Conservation (phyloP, 345 rosid genomes). For the Psidium guajava region DNA sequence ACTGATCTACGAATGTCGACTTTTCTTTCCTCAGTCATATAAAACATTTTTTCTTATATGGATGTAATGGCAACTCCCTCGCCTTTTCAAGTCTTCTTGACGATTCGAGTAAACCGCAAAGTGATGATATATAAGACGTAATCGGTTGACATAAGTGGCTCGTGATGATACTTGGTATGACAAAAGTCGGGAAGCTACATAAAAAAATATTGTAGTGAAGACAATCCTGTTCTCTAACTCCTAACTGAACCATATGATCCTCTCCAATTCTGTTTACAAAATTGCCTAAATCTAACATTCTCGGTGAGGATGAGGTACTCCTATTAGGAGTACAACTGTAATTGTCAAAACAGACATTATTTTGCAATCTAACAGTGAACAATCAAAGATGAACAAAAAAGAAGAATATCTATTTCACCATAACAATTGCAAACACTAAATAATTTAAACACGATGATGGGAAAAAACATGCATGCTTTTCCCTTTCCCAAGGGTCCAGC, state of each 20-base stretch:
- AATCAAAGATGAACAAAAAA: not conserved
- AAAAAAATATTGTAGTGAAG: not conserved
- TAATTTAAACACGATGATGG: not conserved
- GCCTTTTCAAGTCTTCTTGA: not conserved
- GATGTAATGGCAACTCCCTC: not conserved
- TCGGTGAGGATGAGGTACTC: not conserved
- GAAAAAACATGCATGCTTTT: not conserved
- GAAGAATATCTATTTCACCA: not conserved
- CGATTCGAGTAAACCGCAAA: not conserved
- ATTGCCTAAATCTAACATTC: not conserved
- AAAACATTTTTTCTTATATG: not conserved
- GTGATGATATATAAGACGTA: not conserved
- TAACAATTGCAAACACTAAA: not conserved
- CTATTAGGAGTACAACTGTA: too few relatives aligned
- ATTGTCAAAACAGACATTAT: not conserved
- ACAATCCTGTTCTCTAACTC: not conserved
- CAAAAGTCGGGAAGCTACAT: not conserved
- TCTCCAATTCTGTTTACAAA: not conserved
- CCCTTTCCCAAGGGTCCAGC: too few relatives aligned
- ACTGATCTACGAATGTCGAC: not conserved
- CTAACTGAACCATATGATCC: not conserved
- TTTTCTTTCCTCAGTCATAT: not conserved
- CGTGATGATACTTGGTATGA: not conserved
- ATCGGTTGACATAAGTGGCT: not conserved
- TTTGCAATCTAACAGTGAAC: not conserved